Evolutionary conservation across 2,329 filamentous ascomycete genomes (phyloP).

Genomic region (Arachnomyces sp.): DNA sequence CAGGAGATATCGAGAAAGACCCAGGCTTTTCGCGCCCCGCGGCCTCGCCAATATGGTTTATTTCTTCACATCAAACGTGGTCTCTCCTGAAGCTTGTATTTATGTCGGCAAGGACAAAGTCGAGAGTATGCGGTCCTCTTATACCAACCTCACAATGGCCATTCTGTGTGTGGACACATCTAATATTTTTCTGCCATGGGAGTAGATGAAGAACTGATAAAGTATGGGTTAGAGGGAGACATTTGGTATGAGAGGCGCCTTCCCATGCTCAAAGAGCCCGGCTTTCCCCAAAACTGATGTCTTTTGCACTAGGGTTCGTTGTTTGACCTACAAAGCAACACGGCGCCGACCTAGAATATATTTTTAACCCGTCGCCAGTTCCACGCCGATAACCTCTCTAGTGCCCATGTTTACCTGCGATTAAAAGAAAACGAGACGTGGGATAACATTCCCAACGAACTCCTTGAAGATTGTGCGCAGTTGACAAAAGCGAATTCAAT

Average conservation of each 20-base stretch:
- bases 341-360: too few relatives aligned
- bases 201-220: conserved; percentile 91
- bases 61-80: conserved; percentile 84
- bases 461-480: conserved; percentile 86
- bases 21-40: too few relatives aligned
- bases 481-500: conserved; percentile 98
- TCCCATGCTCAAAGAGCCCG: not conserved
- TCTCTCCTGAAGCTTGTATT: conserved; percentile 74
- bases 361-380: conserved; percentile 50
- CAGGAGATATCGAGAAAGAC: not conserved
- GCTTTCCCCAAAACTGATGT: not conserved
- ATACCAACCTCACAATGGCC: conserved; percentile 1
- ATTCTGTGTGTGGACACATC: conserved; percentile 8
- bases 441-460: conserved; percentile 67
- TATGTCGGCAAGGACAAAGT: conserved; percentile 99
- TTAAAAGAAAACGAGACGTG: conserved; percentile 70
- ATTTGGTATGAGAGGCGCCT: conserved; percentile 59
- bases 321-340: not conserved
- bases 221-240: conserved; percentile 89
- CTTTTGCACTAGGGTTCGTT: conserved; percentile 12
- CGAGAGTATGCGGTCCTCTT: conserved; percentile 62
- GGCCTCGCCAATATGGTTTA: conserved; percentile 64
- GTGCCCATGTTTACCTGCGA: conserved; percentile 91
- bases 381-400: conserved; percentile 94
- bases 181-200: conserved; percentile 4